Conservation (phyloP, 495 filamentous ascomycete genomes). For the Pseudotulostoma volvatum region DNA sequence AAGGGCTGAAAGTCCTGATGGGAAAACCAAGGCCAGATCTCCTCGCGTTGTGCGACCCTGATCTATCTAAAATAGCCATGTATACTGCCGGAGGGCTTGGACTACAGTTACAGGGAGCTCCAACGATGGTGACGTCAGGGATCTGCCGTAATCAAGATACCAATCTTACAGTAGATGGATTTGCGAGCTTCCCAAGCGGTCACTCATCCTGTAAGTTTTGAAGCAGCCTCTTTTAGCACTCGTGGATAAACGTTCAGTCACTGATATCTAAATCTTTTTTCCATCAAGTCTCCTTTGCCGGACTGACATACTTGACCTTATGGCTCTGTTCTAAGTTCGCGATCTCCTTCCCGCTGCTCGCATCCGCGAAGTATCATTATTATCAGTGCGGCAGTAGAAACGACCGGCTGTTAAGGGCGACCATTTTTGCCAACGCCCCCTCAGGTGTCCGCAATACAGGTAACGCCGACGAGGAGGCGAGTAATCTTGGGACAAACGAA, state of each 20-base stretch:
- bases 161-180: constrained; percentile 37
- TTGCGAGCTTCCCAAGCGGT: constrained; percentile 50
- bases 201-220: constrained; percentile 50
- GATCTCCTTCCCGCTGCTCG: constrained; percentile 44
- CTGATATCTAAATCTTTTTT: no score
- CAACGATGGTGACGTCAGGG: constrained; percentile 32
- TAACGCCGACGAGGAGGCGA: no score
- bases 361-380: constrained; percentile 15
- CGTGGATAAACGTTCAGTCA: no score
- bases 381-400: no score
- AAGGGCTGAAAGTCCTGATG: constrained; percentile 45
- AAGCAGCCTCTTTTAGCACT: no score
- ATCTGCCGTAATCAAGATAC: constrained; percentile 35
- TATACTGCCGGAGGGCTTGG: constrained; percentile 37
- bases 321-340: constrained; percentile 49
- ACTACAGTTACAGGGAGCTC: constrained; percentile 21
- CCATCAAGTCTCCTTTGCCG: constrained; percentile 44
- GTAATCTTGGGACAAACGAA: no score
- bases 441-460: no score
- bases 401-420: no score
- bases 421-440: no score
- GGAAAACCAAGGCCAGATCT: constrained; percentile 52
- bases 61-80: constrained; percentile 24
- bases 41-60: constrained; percentile 42
- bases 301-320: constrained; percentile 44